phyloP scores from a whole-genome alignment of 2,329 filamentous ascomycete genomes.

The Penicillium hordei region DNA sequence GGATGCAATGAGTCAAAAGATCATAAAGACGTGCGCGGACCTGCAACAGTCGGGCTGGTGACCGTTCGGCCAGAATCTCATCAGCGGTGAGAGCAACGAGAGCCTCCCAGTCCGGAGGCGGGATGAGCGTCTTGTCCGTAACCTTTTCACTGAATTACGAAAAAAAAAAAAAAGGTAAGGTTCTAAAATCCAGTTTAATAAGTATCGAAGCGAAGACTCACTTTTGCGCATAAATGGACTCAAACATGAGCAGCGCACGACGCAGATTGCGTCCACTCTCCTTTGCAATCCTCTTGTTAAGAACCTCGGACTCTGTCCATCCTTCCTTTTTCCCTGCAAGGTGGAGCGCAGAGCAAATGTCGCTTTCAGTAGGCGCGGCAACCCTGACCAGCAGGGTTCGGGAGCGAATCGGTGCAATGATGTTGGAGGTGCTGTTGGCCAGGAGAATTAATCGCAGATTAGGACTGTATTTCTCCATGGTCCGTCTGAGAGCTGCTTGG shows the following conservation, averaged over 20 bases:
- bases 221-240: conserved; percentile 97
- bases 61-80: conserved; percentile 90
- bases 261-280: conserved; percentile 90
- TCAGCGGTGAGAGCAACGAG: conserved; percentile 85
- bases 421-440: conserved; percentile 95
- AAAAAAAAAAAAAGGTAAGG: conserved; percentile 6
- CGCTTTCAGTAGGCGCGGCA: conserved; percentile 77
- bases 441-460: conserved; percentile 89
- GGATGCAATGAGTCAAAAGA: conserved; percentile 94
- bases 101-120: conserved; percentile 95
- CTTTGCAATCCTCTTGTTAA: conserved; percentile 82
- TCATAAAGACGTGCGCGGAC: conserved; percentile 96
- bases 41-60: conserved; percentile 81
- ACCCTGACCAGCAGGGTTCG: conserved; percentile 89
- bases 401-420: conserved; percentile 96
- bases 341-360: conserved; percentile 76
- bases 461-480: conserved; percentile 99
- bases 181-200: background rate
- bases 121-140: conserved; percentile 81
- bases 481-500: conserved; percentile 88
- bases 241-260: conserved; percentile 90
- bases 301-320: conserved; percentile 71
- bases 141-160: conserved; percentile 71
- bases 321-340: conserved; percentile 74
- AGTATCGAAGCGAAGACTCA: conserved; percentile 48